Evolutionary conservation across 768 basidiomycete genomes (phyloP).

Genomic region (Kwoniella sp.): DNA sequence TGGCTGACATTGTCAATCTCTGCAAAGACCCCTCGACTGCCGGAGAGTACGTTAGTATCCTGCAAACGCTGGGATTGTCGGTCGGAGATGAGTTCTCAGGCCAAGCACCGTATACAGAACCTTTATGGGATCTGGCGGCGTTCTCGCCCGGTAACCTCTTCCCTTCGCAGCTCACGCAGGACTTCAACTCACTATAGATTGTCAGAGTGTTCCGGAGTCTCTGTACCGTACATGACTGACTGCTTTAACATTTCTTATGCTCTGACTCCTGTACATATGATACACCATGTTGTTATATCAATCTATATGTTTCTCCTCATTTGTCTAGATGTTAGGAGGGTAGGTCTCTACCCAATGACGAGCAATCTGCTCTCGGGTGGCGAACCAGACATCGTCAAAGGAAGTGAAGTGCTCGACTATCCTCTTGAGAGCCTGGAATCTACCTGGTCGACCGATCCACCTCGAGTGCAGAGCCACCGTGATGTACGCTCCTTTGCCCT

Average conservation of each 20-base stretch:
- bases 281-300: slow-evolving; percentile 7
- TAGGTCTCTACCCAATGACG: slow-evolving; percentile 34
- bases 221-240: too few relatives aligned
- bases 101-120: slow-evolving; percentile 1
- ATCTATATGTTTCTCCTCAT: background rate
- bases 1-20: too few relatives aligned
- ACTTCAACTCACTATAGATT: background rate
- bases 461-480: slow-evolving; percentile 42
- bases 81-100: background rate
- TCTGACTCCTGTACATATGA: background rate
- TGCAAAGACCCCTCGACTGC: slow-evolving; percentile 8
- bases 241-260: too few relatives aligned
- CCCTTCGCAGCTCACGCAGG: background rate
- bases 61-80: slow-evolving; percentile 12
- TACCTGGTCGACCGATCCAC: slow-evolving; percentile 46
- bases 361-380: slow-evolving; percentile 45
- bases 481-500: slow-evolving; percentile 35
- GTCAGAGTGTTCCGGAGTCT: too few relatives aligned
- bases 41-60: slow-evolving; percentile 14
- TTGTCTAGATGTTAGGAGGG: slow-evolving; percentile 23
- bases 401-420: slow-evolving; percentile 37
- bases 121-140: slow-evolving; percentile 15
- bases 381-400: slow-evolving; percentile 48
- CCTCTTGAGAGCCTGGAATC: slow-evolving; percentile 40
- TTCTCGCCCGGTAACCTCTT: slow-evolving; percentile 21